Conservation (phyloP, 805 yeast genomes). For the Tetrapisispora nanseiensis region DNA sequence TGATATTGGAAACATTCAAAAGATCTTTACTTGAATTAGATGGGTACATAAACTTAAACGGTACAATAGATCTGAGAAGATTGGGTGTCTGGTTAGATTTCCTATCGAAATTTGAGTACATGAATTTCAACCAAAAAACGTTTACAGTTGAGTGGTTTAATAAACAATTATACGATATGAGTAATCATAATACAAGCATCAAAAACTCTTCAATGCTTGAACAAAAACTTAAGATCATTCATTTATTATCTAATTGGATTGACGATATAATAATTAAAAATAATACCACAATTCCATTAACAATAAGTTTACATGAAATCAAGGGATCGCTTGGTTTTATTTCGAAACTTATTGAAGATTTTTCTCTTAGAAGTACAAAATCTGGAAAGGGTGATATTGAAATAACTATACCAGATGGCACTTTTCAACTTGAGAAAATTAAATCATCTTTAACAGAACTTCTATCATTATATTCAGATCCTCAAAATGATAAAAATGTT, state of each 20-base stretch:
- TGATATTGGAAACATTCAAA: conserved; percentile 82
- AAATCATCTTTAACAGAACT: background rate
- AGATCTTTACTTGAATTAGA: conserved; percentile 60
- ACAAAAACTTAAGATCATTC: too few species aligned
- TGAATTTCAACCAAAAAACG: conserved; percentile 74
- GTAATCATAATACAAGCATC: too few species aligned
- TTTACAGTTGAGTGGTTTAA: conserved; percentile 89
- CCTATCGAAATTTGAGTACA: conserved; percentile 70
- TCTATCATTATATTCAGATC: background rate
- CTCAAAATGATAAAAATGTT: background rate
- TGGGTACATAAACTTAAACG: conserved; percentile 78
- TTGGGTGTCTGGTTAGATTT: conserved; percentile 67
- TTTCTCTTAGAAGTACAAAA: background rate
- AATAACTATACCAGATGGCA: background rate
- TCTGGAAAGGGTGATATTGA: background rate
- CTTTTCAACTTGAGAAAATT: conserved; percentile 30
- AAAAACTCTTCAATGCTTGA: too few species aligned
- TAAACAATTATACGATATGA: conserved; percentile 65
- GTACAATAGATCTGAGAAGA: conserved; percentile 66
- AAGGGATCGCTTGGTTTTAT: background rate
- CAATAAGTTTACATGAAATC: background rate
- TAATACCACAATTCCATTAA: background rate
- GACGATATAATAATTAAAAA: background rate
- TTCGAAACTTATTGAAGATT: background rate
- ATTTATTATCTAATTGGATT: too few species aligned